phyloP scores from a whole-genome alignment of 306 rosid genomes.

The Prunus mongolica region DNA sequence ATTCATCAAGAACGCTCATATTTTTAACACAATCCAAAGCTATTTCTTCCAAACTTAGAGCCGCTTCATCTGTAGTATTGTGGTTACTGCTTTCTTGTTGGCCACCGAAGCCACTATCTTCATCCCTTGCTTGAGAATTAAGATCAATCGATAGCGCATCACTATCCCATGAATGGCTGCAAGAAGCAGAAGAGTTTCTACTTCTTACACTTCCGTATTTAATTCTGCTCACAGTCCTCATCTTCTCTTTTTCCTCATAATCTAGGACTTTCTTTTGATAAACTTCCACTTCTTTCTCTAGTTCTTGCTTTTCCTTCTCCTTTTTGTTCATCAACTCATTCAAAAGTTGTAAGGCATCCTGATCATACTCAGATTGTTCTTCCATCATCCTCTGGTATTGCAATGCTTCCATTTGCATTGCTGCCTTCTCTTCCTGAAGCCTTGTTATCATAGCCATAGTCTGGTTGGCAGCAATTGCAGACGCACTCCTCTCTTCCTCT shows the following conservation, averaged over 20 bases:
- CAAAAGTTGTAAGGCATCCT: constrained; percentile 76
- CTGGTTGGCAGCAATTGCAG: constrained; percentile 78
- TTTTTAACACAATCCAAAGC: constrained; percentile 64
- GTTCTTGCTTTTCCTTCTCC: constrained; percentile 73
- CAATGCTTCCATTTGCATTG: constrained; percentile 86
- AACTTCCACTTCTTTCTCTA: constrained; percentile 63
- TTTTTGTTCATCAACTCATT: constrained; percentile 73
- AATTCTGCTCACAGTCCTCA: constrained; percentile 43
- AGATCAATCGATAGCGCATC: constrained; percentile 64
- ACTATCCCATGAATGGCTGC: constrained; percentile 44
- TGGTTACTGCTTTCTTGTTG: constrained; percentile 31
- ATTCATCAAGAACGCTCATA: constrained; percentile 52
- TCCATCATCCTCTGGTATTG: constrained; percentile 93
- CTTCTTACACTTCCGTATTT: constrained; percentile 53
- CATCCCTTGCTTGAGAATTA: constrained; percentile 39
- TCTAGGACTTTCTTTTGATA: constrained; percentile 50
- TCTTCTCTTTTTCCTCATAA: constrained; percentile 58
- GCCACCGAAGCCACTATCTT: constrained; percentile 25
- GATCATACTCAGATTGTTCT: constrained; percentile 88
- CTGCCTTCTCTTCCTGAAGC: constrained; percentile 82
- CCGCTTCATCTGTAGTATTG: constrained; percentile 20
- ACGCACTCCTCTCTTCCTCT: constrained; percentile 87
- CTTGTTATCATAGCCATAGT: constrained; percentile 96
- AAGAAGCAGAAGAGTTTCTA: constrained; percentile 52
- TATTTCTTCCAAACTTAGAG: constrained; percentile 53